Conservation (phyloP, 441 rosid genomes). For the Omphalea diandra region DNA sequence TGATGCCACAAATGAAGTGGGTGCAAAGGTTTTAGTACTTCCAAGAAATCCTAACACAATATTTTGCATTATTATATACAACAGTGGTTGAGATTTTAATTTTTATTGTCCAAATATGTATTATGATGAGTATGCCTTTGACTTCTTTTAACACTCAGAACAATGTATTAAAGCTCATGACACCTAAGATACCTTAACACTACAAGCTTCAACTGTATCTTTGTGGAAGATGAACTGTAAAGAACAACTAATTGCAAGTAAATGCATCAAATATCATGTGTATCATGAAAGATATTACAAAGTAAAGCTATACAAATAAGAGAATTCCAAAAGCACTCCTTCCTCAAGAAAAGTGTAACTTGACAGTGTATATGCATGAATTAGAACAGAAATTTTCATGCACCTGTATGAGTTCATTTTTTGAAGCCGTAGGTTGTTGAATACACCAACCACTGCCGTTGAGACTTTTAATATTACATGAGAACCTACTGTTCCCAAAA, state of each 20-base stretch:
- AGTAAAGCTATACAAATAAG: neutral
- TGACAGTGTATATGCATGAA: constrained; percentile 12
- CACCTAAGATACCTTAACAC: neutral
- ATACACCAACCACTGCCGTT: constrained; percentile 9
- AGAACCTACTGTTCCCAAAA: constrained; percentile 51
- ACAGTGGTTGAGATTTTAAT: neutral
- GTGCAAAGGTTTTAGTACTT: neutral
- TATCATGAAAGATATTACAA: neutral
- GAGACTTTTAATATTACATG: constrained; percentile 19
- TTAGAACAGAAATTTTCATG: constrained; percentile 23
- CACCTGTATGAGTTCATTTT: constrained; percentile 16
- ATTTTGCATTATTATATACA: neutral
- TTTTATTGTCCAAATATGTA: neutral
- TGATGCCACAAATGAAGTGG: neutral
- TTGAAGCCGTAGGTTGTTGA: neutral
- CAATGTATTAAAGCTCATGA: neutral
- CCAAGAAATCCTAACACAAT: neutral
- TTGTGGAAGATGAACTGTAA: neutral
- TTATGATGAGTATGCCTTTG: neutral
- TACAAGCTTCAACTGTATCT: neutral
- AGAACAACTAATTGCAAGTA: neutral
- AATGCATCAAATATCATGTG: neutral
- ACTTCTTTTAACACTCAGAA: neutral
- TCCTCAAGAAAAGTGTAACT: neutral
- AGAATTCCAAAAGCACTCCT: neutral